Evolutionary conservation across 331 rosid species (phyloP).

Genomic region (Saraca asoca): DNA sequence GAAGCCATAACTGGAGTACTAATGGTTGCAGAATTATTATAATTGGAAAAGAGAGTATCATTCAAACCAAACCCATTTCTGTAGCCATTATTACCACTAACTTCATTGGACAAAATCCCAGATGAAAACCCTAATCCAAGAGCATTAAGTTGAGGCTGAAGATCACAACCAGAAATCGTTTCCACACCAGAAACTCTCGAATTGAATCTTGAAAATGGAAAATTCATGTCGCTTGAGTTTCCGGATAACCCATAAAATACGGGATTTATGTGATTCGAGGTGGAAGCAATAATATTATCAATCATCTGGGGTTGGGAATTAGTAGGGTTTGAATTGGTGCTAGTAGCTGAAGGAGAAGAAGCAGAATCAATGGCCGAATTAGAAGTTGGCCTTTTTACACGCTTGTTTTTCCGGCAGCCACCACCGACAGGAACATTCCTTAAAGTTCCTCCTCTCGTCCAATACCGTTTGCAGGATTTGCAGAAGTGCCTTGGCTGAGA

Average conservation of each 20-base stretch:
- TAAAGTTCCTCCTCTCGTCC: conserved; percentile 97
- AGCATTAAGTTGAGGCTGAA: conserved; percentile 48
- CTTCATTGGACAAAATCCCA: conserved; percentile 35
- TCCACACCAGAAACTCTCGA: conserved; percentile 29
- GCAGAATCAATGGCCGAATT: conserved; percentile 34
- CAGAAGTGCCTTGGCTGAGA: conserved; percentile 95
- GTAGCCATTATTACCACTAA: conserved; percentile 26
- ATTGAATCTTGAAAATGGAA: conserved; percentile 54
- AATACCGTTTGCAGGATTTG: conserved; percentile 92
- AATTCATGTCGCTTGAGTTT: conserved; percentile 52
- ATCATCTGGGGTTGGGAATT: conserved; percentile 46
- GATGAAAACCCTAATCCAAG: conserved; percentile 65
- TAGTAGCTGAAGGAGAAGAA: conserved; percentile 43
- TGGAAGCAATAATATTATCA: conserved; percentile 27
- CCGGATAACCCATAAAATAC: conserved; percentile 55
- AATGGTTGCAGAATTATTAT: conserved; percentile 44
- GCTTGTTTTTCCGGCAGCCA: conserved; percentile 81
- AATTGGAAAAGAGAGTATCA: conserved; percentile 47
- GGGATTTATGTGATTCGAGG: conserved; percentile 48
- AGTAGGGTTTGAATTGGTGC: conserved; percentile 40
- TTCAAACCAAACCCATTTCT: conserved; percentile 47
- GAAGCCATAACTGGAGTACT: conserved; percentile 58
- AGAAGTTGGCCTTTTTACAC: conserved; percentile 53
- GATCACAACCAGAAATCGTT: conserved; percentile 50
- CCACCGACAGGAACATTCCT: conserved; percentile 93